Conservation (phyloP, 2,329 filamentous ascomycete species). For the Harringtonia aguacate region DNA sequence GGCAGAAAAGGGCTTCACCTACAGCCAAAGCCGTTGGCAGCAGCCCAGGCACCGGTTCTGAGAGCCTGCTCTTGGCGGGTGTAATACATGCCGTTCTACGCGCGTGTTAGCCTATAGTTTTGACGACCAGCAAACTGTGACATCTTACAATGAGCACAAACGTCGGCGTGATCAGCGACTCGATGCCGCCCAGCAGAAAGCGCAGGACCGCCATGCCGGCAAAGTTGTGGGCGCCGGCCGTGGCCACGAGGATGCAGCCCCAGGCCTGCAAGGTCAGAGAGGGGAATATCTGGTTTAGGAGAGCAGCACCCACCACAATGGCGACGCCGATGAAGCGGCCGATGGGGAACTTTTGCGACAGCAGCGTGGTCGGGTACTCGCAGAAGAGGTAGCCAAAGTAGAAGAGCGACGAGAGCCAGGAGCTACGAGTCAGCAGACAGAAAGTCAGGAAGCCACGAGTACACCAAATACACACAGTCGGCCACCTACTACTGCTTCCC, state of each 20-base stretch:
- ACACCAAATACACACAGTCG: too few species aligned
- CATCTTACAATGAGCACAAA: conserved; percentile 23
- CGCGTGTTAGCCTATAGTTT: too few species aligned
- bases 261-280: too few species aligned
- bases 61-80: conserved; percentile 24
- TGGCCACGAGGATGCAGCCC: conserved; percentile 13
- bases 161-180: conserved; percentile 26
- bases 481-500: conserved; percentile 22
- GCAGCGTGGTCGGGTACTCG: conserved; percentile 26
- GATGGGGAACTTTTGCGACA: conserved; percentile 28
- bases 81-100: conserved; percentile 19
- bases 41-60: conserved; percentile 20
- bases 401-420: conserved; percentile 31
- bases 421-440: conserved; percentile 6
- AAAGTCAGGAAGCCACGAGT: too few species aligned
- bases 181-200: conserved; percentile 27
- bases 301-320: too few species aligned
- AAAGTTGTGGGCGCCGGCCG: conserved; percentile 20
- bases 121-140: too few species aligned
- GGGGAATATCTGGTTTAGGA: too few species aligned
- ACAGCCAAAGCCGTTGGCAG: conserved; percentile 18
- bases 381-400: conserved; percentile 31
- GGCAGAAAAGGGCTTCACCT: too few species aligned
- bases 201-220: conserved; percentile 21
- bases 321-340: conserved; percentile 28